Conservation (phyloP, 2,329 filamentous ascomycete species). For the Herpotrichia juniperi region DNA sequence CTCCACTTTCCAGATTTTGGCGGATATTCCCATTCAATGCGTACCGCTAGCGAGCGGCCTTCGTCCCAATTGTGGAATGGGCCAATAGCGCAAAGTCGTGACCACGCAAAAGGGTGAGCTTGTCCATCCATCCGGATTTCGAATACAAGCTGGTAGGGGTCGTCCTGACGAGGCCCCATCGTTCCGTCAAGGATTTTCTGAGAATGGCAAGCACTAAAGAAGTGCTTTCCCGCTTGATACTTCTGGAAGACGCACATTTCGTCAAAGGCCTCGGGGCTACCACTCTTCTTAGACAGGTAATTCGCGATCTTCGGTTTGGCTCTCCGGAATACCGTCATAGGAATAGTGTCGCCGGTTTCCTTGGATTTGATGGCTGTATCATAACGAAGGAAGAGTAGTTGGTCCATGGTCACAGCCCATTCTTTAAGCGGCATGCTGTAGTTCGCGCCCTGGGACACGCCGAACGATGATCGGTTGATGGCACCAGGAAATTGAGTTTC, state of each 20-base stretch:
- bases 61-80: not conserved
- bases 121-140: not conserved
- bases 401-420: not conserved
- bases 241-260: too few species aligned
- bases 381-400: not conserved
- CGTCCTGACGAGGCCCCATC: not conserved
- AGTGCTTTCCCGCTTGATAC: not conserved
- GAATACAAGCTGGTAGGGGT: not conserved
- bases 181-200: not conserved
- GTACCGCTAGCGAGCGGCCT: not conserved
- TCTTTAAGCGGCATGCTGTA: too few species aligned
- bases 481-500: too few species aligned
- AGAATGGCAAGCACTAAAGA: not conserved
- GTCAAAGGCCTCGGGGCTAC: too few species aligned
- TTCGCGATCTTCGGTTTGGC: not conserved
- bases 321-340: not conserved
- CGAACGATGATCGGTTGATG: too few species aligned
- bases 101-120: not conserved
- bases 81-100: not conserved
- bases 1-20: not conserved
- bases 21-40: not conserved
- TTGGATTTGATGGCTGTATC: not conserved
- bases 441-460: too few species aligned
- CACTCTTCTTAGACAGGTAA: not conserved
- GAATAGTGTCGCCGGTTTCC: not conserved